These are phyloP conservation scores for Saccharomycopsis sp. DNA, from an alignment of 805 yeast genomes.

Conservation along the genomic window DNA sequence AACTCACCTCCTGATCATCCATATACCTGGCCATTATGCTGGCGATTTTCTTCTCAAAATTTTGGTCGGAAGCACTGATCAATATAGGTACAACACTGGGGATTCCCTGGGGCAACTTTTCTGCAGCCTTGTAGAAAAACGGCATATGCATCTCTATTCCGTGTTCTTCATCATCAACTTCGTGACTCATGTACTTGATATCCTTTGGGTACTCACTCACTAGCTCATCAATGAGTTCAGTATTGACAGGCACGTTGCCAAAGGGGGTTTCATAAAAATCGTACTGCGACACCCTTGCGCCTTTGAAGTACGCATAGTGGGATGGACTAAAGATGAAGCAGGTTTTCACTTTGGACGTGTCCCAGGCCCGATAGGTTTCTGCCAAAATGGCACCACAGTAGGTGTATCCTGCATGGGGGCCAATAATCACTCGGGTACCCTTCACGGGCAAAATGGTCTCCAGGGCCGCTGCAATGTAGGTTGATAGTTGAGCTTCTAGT, in stretches of 20 bases:
- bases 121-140: constrained; percentile 44
- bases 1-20: constrained; percentile 46
- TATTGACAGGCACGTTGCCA: constrained; percentile 66
- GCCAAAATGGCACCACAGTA: constrained; percentile 76
- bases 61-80: constrained; percentile 52
- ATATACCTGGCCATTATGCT: constrained; percentile 43
- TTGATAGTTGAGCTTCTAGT: constrained; percentile 43
- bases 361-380: constrained; percentile 67
- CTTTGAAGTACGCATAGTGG: constrained; percentile 75
- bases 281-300: constrained; percentile 46
- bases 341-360: constrained; percentile 45
- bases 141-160: constrained; percentile 95
- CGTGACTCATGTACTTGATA: constrained; percentile 48
- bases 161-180: constrained; percentile 77
- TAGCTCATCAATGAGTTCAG: constrained; percentile 32
- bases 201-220: constrained; percentile 27
- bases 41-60: constrained; percentile 39
- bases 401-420: constrained; percentile 85
- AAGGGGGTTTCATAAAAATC: constrained; percentile 68
- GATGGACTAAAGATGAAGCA: constrained; percentile 88
- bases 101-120: constrained; percentile 26
- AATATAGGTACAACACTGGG: constrained; percentile 68
- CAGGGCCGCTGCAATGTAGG: constrained; percentile 34
- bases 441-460: constrained; percentile 21
- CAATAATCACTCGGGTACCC: constrained; percentile 45